A percentile compares a stretch with the other conserved stretches of the same genome.
Conservation (phyloP, 1,284 basidiomycete genomes). For the Leccinum solheimii region DNA sequence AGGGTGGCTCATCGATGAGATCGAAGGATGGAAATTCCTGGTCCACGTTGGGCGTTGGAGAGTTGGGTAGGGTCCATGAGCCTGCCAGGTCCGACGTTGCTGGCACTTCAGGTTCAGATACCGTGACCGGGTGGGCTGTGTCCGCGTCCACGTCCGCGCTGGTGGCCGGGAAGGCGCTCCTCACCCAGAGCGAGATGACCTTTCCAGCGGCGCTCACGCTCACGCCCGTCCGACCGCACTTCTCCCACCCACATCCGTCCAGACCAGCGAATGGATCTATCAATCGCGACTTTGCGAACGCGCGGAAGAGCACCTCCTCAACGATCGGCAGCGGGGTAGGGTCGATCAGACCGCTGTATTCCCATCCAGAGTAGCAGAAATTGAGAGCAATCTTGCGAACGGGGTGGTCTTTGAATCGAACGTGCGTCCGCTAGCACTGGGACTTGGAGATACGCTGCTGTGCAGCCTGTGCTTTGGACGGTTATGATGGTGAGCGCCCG, state of each 20-base stretch:
- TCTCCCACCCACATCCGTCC: conserved; percentile 73
- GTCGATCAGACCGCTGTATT: conserved; percentile 81
- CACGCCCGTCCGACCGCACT: conserved; percentile 92
- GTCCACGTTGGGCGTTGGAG: conserved; percentile 3
- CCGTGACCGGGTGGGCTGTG: background rate
- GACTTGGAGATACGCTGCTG: conserved; percentile 2
- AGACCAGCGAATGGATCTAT: no score
- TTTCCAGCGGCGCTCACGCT: conserved; percentile 96
- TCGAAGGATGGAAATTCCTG: conserved; percentile 15
- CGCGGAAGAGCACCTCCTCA: no score
- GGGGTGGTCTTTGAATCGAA: conserved; percentile 66
- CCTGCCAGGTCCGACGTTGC: no score
- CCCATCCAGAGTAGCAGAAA: conserved; percentile 90
- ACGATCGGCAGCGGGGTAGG: conserved; percentile 21
- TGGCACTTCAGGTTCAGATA: no score
- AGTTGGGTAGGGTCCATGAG: no score
- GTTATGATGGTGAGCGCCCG: conserved; percentile 3
- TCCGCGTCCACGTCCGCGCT: background rate
- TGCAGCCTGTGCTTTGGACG: conserved; percentile 3
- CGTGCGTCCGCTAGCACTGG: conserved; percentile 24
- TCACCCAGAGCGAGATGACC: conserved; percentile 71
- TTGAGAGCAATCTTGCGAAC: conserved; percentile 89
- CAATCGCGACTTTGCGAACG: no score
- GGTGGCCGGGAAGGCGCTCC: conserved; percentile 53
- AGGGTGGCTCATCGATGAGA: conserved; percentile 28